Evolutionary conservation across 352 stramenopile species (phyloP).

Genomic region (Globisporangium viniferum): DNA sequence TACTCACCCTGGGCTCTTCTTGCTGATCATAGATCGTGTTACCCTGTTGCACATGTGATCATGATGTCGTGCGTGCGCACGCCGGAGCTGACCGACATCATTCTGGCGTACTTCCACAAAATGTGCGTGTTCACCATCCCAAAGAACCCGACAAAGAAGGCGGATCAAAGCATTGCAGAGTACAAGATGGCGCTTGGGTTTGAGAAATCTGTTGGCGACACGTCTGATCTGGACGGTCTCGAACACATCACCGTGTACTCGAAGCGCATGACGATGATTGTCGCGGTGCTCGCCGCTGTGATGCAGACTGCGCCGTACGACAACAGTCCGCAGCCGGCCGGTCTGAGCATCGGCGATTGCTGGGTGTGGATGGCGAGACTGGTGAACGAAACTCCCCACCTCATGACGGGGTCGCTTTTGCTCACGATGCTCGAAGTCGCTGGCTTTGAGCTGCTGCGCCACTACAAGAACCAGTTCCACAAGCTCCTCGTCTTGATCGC

Average conservation of each 20-base stretch:
- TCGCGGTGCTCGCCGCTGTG: conserved; percentile 64
- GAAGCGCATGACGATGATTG: conserved; percentile 78
- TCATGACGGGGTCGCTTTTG: conserved; percentile 65
- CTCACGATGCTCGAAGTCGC: conserved; percentile 80
- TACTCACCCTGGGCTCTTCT: neutral
- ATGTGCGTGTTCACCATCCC: conserved; percentile 76
- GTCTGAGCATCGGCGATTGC: conserved; percentile 61
- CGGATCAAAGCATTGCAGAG: conserved; percentile 45
- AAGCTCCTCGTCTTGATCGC: conserved; percentile 72
- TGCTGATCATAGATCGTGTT: conserved; percentile 44
- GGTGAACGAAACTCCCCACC: conserved; percentile 62
- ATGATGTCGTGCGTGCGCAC: conserved; percentile 73
- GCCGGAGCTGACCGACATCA: conserved; percentile 64
- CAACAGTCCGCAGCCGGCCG: conserved; percentile 41
- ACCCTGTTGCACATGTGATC: conserved; percentile 71
- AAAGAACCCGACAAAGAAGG: conserved; percentile 51
- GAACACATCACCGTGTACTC: conserved; percentile 79
- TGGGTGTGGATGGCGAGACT: conserved; percentile 70
- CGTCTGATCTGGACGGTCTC: conserved; percentile 47
- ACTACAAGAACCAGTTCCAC: conserved; percentile 78
- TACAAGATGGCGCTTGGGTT: conserved; percentile 71
- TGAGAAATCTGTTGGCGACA: conserved; percentile 59
- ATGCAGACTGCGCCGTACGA: conserved; percentile 69
- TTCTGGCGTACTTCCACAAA: conserved; percentile 73
- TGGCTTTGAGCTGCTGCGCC: conserved; percentile 56